Evolutionary conservation across 805 yeast genomes (phyloP), one percentile per base, ranked within the genome.

Genomic region (Priceomyces carsonii): DNA sequence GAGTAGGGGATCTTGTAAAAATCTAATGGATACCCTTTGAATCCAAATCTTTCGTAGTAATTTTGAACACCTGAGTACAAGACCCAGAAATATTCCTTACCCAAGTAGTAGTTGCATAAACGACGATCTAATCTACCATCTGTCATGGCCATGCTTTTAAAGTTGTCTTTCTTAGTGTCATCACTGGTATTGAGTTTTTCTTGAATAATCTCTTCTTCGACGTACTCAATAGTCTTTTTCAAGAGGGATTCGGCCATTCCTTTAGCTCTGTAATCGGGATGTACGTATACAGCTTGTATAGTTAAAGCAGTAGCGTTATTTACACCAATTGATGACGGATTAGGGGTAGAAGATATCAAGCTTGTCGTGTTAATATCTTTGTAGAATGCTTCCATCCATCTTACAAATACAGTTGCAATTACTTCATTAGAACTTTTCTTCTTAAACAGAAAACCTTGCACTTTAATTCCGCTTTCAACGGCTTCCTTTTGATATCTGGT

Each of bases 11-110:
- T 38, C 35, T 47, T 43, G 42, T 57, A 66, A 31, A 65, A 57
- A 28, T 63, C 66, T 8, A 61, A 19, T 0, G 70, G 69, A 39
- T 48, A 61, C 1, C 48, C 38, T 33, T 63, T 61, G 51, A 75
- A 84, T 0, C 90, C 95, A 44, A 82, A 77, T 43, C 68, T 63
- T 23, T 68, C 61, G 55, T 88, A 88, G 46, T 73, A 85, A 20
- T 69, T 72, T 10, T 85, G 91, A 14, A 85, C 77, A 32, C 82
- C 93, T 42, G 91, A 82, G 69, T 85, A 86, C 33, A 87, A 67
- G 26, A 45, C 48, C 72, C 72, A 67, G 32, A 63, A 55, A 43
- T 62, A 66, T 36, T 62, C 43, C 33, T 62, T 61, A 25, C 61
- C 40, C 42, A 66, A 48, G 36, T 63, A 58, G 35, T 66, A 57